Conservation (phyloP, 805 yeast genomes). For the Wickerhamiella bombiphila region DNA sequence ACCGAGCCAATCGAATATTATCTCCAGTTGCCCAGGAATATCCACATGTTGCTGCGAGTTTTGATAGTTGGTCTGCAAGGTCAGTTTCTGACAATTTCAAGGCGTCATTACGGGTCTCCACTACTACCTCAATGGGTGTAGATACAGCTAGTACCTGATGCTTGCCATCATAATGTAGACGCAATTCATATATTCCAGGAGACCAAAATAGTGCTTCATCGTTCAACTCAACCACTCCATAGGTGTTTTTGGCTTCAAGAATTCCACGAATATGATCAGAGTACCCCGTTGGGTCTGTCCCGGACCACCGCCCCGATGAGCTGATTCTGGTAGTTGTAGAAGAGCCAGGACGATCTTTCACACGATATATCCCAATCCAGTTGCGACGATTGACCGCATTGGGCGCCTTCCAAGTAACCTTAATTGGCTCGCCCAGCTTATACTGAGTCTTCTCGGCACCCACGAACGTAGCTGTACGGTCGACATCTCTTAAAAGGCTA, state of each 20-base stretch:
- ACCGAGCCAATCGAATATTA: slow-evolving; percentile 5
- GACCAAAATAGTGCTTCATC: slow-evolving; percentile 42
- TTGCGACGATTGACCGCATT: slow-evolving; percentile 34
- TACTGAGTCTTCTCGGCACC: slow-evolving; percentile 15
- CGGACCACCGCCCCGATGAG: slow-evolving; percentile 11
- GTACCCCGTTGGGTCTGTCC: slow-evolving; percentile 5
- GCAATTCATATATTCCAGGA: slow-evolving; percentile 56
- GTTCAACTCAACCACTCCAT: slow-evolving; percentile 38
- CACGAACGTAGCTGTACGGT: slow-evolving; percentile 4
- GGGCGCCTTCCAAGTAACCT: slow-evolving; percentile 36
- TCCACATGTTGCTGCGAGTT: slow-evolving; percentile 3
- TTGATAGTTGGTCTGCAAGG: slow-evolving; percentile 22
- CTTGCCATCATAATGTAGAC: slow-evolving; percentile 51
- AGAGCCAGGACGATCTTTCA: slow-evolving; percentile 37
- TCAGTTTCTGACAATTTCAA: slow-evolving; percentile 17
- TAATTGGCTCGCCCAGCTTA: slow-evolving; percentile 39
- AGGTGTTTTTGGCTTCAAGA: background rate
- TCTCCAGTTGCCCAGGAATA: background rate
- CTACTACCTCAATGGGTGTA: slow-evolving; percentile 46
- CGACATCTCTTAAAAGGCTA: background rate
- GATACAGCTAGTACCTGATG: slow-evolving; percentile 59
- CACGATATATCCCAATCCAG: slow-evolving; percentile 67
- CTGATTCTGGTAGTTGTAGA: slow-evolving; percentile 7
- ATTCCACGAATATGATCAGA: slow-evolving; percentile 8
- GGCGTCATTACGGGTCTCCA: slow-evolving; percentile 23